Percentiles rank a stretch among this genome's conserved stretches.
Conservation (phyloP, 2,329 filamentous ascomycete species). For the Xylariales sp. region DNA sequence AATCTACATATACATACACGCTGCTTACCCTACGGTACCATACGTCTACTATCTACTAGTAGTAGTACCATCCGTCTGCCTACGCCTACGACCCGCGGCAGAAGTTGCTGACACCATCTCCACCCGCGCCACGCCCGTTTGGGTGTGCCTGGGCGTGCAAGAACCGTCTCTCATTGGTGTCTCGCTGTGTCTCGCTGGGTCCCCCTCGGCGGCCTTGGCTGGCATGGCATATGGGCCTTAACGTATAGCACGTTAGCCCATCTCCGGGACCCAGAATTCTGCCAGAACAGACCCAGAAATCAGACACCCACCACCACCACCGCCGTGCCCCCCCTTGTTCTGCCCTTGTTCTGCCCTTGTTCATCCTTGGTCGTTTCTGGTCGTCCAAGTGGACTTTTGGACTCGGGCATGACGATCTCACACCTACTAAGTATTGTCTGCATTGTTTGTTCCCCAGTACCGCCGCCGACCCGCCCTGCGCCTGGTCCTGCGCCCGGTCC, state of each 20-base stretch:
- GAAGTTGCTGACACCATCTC: conserved; percentile 25
- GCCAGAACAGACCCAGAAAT: neutral
- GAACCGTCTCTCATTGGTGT: neutral
- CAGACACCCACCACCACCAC: conserved; percentile 8
- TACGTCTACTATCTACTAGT: no score
- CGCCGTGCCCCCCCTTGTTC: neutral
- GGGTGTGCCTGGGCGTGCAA: conserved; percentile 1
- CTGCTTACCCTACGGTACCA: neutral
- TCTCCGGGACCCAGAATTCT: conserved; percentile 16
- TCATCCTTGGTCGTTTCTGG: neutral
- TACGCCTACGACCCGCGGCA: conserved; percentile 3
- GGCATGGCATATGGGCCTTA: neutral
- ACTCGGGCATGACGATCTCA: conserved; percentile 20
- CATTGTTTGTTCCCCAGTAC: conserved; percentile 9
- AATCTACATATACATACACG: no score
- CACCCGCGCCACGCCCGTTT: conserved; percentile 12
- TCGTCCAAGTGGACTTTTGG: neutral
- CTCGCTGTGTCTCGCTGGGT: no score
- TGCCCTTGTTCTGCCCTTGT: neutral
- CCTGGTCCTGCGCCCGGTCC: no score
- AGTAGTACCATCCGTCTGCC: no score
- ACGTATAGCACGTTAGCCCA: neutral
- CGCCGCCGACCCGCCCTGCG: conserved; percentile 12
- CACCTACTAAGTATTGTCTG: neutral
- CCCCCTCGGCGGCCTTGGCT: no score